phyloP scores from a whole-genome alignment of 768 basidiomycete species.

The Coprinopsis marcescibilis region DNA sequence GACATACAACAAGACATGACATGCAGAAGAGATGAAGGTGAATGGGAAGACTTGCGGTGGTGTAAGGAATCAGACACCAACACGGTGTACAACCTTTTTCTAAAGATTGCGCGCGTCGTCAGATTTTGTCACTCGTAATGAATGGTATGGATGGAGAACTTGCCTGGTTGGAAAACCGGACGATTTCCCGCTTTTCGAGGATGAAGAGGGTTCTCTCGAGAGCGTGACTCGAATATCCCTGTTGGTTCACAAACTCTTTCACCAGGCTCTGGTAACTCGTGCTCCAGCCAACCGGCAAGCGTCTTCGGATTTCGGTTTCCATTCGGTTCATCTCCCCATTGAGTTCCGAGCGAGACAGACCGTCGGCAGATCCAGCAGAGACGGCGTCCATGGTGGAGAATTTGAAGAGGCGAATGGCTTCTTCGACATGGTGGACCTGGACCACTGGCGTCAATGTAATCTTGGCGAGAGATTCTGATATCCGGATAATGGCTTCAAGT shows the following conservation, averaged over 20 bases:
- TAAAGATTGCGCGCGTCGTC: conserved; percentile 12
- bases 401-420: conserved; percentile 96
- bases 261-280: conserved; percentile 93
- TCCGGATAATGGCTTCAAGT: conserved; percentile 98
- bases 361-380: conserved; percentile 88
- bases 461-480: conserved; percentile 95
- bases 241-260: conserved; percentile 88
- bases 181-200: conserved; percentile 92
- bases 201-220: conserved; percentile 88
- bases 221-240: conserved; percentile 86
- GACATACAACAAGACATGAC: background rate
- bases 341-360: conserved; percentile 83
- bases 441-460: conserved; percentile 85
- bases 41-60: background rate
- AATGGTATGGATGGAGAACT: conserved; percentile 11
- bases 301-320: conserved; percentile 76
- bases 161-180: conserved; percentile 79
- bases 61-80: conserved; percentile 15
- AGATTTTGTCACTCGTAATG: conserved; percentile 3
- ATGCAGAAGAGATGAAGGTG: background rate
- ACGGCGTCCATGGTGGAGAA: conserved; percentile 99
- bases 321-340: conserved; percentile 92
- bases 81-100: conserved; percentile 43
- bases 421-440: conserved; percentile 91
- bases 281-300: conserved; percentile 92